A percentile compares a stretch with the other conserved stretches of the same genome.
phyloP scores from a whole-genome alignment of 768 basidiomycete genomes.

The Boletus tylopilopsis region DNA sequence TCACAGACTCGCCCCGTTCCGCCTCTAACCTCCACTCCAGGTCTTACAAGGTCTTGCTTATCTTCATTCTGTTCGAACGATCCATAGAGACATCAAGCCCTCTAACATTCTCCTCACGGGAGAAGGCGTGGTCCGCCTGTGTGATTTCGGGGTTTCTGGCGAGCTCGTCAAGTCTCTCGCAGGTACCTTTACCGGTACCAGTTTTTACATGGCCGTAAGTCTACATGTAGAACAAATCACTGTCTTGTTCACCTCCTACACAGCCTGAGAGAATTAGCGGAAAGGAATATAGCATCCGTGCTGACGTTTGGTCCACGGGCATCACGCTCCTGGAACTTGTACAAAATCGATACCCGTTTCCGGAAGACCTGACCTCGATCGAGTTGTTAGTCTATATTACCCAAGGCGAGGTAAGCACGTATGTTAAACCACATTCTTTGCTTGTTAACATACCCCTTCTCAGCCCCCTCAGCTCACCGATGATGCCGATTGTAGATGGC shows the following conservation, averaged over 20 bases:
- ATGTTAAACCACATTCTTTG: slow-evolving; percentile 2
- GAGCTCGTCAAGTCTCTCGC: slow-evolving; percentile 89
- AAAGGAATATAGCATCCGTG: slow-evolving; percentile 86
- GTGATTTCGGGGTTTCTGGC: slow-evolving; percentile 97
- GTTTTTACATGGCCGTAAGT: slow-evolving; percentile 98
- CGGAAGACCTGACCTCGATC: slow-evolving; percentile 87
- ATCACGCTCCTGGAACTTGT: slow-evolving; percentile 93
- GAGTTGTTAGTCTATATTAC: slow-evolving; percentile 92
- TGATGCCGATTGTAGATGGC: slow-evolving; percentile 64
- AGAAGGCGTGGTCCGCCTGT: slow-evolving; percentile 87
- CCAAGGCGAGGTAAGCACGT: slow-evolving; percentile 57
- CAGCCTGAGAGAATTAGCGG: slow-evolving; percentile 95
- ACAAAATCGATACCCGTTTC: slow-evolving; percentile 93
- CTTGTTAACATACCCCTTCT: slow-evolving; percentile 13
- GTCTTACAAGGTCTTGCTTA: slow-evolving; percentile 91
- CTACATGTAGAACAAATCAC: neutral
- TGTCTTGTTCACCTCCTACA: slow-evolving; percentile 7
- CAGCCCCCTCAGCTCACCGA: slow-evolving; percentile 84
- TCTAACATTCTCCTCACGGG: slow-evolving; percentile 88
- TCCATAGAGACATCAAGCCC: slow-evolving; percentile 95
- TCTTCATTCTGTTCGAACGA: slow-evolving; percentile 85
- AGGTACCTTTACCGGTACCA: slow-evolving; percentile 96
- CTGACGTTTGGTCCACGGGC: slow-evolving; percentile 98
- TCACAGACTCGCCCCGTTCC: neutral
- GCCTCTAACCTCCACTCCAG: slow-evolving; percentile 35